Evolutionary conservation across 768 basidiomycete species (phyloP).

Genomic region (Kwoniella botswanensis): DNA sequence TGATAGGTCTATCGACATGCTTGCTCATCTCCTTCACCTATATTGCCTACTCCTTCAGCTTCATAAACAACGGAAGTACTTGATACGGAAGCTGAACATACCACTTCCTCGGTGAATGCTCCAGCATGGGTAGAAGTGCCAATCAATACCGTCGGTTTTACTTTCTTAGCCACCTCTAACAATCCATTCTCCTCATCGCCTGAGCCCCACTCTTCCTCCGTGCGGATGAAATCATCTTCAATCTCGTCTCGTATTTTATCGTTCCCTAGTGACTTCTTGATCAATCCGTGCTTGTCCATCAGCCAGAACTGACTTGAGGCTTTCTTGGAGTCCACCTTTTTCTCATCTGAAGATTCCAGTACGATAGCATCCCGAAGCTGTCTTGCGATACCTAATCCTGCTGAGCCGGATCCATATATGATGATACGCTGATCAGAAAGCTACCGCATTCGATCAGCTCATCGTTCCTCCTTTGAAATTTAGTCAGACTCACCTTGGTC

Average conservation of each 20-base stretch:
- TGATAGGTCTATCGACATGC: slow-evolving; percentile 74
- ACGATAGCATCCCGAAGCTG: slow-evolving; percentile 80
- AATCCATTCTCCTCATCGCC: slow-evolving; percentile 58
- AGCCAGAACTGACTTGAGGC: slow-evolving; percentile 74
- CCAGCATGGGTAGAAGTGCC: slow-evolving; percentile 80
- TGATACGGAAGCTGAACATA: slow-evolving; percentile 54
- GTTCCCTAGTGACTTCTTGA: slow-evolving; percentile 63
- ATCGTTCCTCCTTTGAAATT: background rate
- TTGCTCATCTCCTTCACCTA: slow-evolving; percentile 65
- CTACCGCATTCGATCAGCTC: slow-evolving; percentile 42
- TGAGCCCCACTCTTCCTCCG: slow-evolving; percentile 63
- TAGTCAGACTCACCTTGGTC: slow-evolving; percentile 65
- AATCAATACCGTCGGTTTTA: slow-evolving; percentile 81
- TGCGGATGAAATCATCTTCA: slow-evolving; percentile 64
- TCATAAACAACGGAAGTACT: background rate
- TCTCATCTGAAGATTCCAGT: slow-evolving; percentile 46
- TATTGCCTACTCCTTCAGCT: background rate
- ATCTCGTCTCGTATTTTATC: slow-evolving; percentile 60
- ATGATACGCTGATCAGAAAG: slow-evolving; percentile 77
- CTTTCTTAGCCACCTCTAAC: slow-evolving; percentile 71
- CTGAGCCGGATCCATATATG: slow-evolving; percentile 74
- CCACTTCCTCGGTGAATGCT: slow-evolving; percentile 76
- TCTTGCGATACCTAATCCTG: slow-evolving; percentile 72
- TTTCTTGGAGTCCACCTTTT: slow-evolving; percentile 63
- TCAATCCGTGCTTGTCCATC: slow-evolving; percentile 71